A percentile compares a stretch with the other conserved stretches of the same genome.
Evolutionary conservation across 1,284 basidiomycete genomes (phyloP).

Genomic region (Fomitopsis betulina): DNA sequence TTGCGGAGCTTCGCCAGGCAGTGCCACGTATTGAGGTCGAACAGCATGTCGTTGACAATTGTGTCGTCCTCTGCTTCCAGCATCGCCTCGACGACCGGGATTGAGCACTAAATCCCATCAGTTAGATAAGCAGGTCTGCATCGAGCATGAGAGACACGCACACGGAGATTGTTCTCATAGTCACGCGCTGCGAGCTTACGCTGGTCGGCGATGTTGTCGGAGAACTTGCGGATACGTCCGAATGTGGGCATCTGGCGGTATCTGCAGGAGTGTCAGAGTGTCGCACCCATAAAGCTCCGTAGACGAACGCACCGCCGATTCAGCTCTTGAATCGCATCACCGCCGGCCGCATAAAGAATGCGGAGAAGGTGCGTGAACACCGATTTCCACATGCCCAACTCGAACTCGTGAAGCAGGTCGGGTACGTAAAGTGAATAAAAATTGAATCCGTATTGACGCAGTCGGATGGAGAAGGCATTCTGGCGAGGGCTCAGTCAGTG

Average conservation of each 20-base stretch:
- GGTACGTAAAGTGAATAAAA: constrained; percentile 25
- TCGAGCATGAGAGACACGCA: constrained; percentile 1
- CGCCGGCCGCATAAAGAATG: background rate
- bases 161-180: constrained; percentile 26
- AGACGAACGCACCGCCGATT: constrained; percentile 12
- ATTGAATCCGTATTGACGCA: constrained; percentile 24
- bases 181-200: too few relatives aligned
- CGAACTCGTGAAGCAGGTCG: constrained; percentile 35
- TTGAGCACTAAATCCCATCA: constrained; percentile 18
- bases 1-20: constrained; percentile 26
- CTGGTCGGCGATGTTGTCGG: too few relatives aligned
- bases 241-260: constrained; percentile 23
- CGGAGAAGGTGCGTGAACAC: constrained; percentile 9
- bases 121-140: background rate
- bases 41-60: constrained; percentile 21
- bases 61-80: constrained; percentile 17
- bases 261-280: constrained; percentile 6
- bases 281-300: too few relatives aligned
- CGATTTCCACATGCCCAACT: constrained; percentile 32
- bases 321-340: constrained; percentile 6
- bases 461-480: constrained; percentile 23
- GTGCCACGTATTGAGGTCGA: constrained; percentile 24
- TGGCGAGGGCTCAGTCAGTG: background rate
- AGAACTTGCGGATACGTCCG: constrained; percentile 22
- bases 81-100: constrained; percentile 26